Percentiles rank a stretch among this genome's conserved stretches.
Conservation (phyloP, 2,329 filamentous ascomycete genomes). For the Ceratocystis eucalypticola region DNA sequence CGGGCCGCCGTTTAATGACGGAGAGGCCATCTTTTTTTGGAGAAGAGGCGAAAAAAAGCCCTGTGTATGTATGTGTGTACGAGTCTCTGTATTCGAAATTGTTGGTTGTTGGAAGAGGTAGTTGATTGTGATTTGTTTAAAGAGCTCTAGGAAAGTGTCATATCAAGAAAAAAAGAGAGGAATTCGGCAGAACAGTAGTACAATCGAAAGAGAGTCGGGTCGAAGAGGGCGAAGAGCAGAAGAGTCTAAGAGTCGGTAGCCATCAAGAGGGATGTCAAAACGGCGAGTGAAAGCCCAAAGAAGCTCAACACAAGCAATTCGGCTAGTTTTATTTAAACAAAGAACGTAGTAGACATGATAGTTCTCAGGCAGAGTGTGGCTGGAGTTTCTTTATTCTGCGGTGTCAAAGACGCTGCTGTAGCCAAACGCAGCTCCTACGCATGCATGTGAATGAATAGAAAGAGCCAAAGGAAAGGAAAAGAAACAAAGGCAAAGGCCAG, state of each 20-base stretch:
- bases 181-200: background rate
- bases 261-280: background rate
- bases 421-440: background rate
- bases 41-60: background rate
- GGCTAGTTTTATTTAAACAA: background rate
- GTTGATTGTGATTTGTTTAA: background rate
- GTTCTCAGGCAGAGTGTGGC: background rate
- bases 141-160: background rate
- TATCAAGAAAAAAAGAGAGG: background rate
- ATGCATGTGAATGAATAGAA: background rate
- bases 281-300: background rate
- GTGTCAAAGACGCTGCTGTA: background rate
- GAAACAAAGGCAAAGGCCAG: background rate
- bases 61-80: background rate
- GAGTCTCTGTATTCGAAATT: no score
- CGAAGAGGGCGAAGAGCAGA: background rate
- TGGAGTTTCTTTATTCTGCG: background rate
- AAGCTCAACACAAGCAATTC: background rate
- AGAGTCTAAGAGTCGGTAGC: background rate
- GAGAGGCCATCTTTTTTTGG: background rate
- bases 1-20: background rate
- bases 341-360: background rate
- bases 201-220: background rate
- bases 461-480: background rate
- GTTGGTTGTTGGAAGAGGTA: background rate